These are phyloP conservation scores for Prunus davidiana DNA, from an alignment of 306 rosid species.

Conservation along the genomic window DNA sequence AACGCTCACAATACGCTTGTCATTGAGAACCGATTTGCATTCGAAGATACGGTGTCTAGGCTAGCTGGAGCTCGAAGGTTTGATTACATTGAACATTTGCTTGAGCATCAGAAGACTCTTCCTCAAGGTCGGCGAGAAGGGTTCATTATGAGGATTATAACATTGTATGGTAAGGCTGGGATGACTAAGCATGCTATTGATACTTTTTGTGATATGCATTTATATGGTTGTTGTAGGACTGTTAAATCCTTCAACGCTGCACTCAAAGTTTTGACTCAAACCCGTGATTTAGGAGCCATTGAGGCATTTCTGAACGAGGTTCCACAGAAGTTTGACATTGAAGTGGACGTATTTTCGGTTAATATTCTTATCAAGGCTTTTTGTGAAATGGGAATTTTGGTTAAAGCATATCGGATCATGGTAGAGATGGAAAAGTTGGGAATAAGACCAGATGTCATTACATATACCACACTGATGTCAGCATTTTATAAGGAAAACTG, in stretches of 20 bases:
- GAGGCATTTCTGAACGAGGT: conserved; percentile 26
- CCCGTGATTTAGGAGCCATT: conserved; percentile 34
- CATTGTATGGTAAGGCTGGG: conserved; percentile 70
- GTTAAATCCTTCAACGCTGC: conserved; percentile 73
- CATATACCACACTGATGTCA: conserved; percentile 66
- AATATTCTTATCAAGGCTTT: conserved; percentile 60
- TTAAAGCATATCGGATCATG: conserved; percentile 56
- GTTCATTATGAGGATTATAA: conserved; percentile 59
- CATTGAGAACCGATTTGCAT: conserved; percentile 59
- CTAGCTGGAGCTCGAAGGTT: conserved; percentile 70
- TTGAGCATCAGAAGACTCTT: conserved; percentile 66
- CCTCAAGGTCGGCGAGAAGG: conserved; percentile 79
- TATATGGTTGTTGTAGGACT: conserved; percentile 47
- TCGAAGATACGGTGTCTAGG: conserved; percentile 62
- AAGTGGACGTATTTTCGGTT: conserved; percentile 45
- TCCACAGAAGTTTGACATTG: conserved; percentile 35
- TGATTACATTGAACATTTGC: conserved; percentile 59
- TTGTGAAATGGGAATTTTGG: conserved; percentile 42
- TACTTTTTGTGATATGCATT: conserved; percentile 57
- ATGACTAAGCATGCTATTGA: conserved; percentile 59
- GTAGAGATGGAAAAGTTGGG: conserved; percentile 46
- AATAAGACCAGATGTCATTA: conserved; percentile 58
- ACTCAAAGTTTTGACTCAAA: conserved; percentile 55
- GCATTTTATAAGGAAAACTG: conserved; percentile 50
- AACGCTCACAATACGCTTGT: conserved; percentile 64